These are phyloP conservation scores for Nissolia schottii DNA, from an alignment of 306 rosid species.

Conservation along the genomic window DNA sequence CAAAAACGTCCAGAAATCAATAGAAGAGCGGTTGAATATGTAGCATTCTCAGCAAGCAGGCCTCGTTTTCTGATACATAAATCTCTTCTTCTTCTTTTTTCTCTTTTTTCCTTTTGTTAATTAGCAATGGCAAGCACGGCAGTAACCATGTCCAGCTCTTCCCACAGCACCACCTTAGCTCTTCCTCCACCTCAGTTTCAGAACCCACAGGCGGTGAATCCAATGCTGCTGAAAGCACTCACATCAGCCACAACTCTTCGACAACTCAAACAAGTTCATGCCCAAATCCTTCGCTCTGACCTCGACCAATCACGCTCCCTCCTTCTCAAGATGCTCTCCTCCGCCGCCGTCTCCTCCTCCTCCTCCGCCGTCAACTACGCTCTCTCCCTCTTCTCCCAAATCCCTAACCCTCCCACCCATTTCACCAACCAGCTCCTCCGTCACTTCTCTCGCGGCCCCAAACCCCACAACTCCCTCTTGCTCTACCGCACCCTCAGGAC, in stretches of 20 bases:
- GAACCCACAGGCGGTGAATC: background rate
- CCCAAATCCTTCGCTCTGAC: slow-evolving; percentile 55
- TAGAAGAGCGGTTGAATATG: no score
- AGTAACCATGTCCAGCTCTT: slow-evolving; percentile 9
- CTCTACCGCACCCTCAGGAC: slow-evolving; percentile 53
- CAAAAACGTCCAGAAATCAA: no score
- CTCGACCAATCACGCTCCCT: slow-evolving; percentile 31
- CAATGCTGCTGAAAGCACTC: slow-evolving; percentile 33
- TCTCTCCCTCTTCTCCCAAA: slow-evolving; percentile 55
- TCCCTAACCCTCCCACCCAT: slow-evolving; percentile 44
- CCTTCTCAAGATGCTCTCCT: slow-evolving; percentile 47
- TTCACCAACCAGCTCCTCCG: slow-evolving; percentile 63
- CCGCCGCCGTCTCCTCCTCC: slow-evolving; percentile 36
- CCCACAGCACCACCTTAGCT: slow-evolving; percentile 10
- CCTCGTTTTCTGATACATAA: no score
- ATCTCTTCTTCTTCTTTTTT: no score
- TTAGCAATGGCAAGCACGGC: background rate
- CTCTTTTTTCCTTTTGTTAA: background rate
- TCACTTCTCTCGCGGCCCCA: slow-evolving; percentile 48
- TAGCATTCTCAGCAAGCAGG: no score
- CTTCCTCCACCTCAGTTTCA: slow-evolving; percentile 8
- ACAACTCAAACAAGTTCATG: slow-evolving; percentile 67
- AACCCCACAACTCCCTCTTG: slow-evolving; percentile 46
- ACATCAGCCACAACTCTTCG: slow-evolving; percentile 37
- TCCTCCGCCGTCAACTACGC: slow-evolving; percentile 57